Evolutionary conservation across 2,329 filamentous ascomycete genomes (phyloP).

Genomic region (Sarocladiaceae sp.): DNA sequence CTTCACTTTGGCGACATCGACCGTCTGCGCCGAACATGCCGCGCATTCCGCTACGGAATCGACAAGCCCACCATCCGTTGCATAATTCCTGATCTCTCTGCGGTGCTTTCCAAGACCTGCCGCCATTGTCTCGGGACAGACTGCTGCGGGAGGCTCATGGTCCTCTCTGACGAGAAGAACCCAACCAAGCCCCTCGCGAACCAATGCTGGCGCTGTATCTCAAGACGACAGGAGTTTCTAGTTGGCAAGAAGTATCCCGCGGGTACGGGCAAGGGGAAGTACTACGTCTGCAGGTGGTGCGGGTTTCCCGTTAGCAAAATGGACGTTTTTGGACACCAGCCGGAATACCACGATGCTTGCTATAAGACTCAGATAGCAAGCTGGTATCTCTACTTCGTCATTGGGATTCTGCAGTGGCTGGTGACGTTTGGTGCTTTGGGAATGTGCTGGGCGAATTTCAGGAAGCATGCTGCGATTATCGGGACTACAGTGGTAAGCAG

Average conservation of each 20-base stretch:
- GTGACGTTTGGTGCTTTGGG: constrained; percentile 28
- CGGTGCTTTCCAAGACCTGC: constrained; percentile 31
- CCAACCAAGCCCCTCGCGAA: constrained; percentile 31
- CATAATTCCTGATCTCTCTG: constrained; percentile 28
- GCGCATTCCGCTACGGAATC: constrained; percentile 27
- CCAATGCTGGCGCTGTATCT: constrained; percentile 33
- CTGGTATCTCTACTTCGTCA: constrained; percentile 30
- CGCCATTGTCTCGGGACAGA: constrained; percentile 31
- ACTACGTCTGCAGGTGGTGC: constrained; percentile 39
- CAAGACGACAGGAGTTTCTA: constrained; percentile 25
- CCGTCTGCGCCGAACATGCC: constrained; percentile 34
- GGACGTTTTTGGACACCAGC: constrained; percentile 23
- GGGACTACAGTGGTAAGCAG: constrained; percentile 26
- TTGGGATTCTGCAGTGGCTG: constrained; percentile 31
- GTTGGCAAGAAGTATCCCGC: constrained; percentile 32
- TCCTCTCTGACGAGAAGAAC: constrained; percentile 24
- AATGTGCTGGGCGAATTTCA: constrained; percentile 32
- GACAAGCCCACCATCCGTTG: constrained; percentile 27
- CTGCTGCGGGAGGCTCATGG: constrained; percentile 22
- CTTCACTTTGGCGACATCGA: constrained; percentile 38
- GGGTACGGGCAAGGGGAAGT: constrained; percentile 24
- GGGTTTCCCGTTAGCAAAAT: constrained; percentile 28
- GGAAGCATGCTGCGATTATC: constrained; percentile 22
- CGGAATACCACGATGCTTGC: constrained; percentile 35
- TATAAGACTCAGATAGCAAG: constrained; percentile 30